Evolutionary conservation across 352 stramenopile genomes (phyloP).

Genomic region (Pythium apleroticum): DNA sequence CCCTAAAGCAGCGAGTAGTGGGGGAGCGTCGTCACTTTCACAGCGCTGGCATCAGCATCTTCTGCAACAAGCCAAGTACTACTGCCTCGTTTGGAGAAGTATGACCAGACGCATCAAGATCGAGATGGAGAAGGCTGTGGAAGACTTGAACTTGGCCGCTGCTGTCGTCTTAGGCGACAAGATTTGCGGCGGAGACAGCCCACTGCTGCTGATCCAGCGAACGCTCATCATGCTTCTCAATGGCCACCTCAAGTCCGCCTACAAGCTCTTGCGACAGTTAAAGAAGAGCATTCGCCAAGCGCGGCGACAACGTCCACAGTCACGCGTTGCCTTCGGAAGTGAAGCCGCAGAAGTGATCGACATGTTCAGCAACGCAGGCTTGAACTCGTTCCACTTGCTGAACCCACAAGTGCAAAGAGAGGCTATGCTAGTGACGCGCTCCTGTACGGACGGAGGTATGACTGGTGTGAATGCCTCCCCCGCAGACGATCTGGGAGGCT

Average conservation of each 20-base stretch:
- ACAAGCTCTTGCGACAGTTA: conserved; percentile 47
- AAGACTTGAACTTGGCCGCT: conserved; percentile 52
- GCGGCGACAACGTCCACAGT: conserved; percentile 4
- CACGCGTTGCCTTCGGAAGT: background rate
- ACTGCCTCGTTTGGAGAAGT: conserved; percentile 54
- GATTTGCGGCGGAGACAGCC: conserved; percentile 20
- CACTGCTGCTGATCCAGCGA: conserved; percentile 43
- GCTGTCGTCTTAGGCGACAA: conserved; percentile 31
- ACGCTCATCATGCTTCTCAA: conserved; percentile 58
- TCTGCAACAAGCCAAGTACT: conserved; percentile 43
- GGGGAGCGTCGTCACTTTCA: conserved; percentile 22
- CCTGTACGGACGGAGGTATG: background rate
- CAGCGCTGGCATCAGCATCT: conserved; percentile 38
- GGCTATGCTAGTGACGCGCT: conserved; percentile 14
- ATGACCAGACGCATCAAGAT: conserved; percentile 42
- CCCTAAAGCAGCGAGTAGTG: background rate
- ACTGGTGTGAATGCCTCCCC: background rate
- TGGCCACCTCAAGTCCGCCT: conserved; percentile 47
- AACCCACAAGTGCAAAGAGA: conserved; percentile 33
- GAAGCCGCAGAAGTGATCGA: conserved; percentile 33
- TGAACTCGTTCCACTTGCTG: conserved; percentile 50
- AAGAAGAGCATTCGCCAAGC: conserved; percentile 26
- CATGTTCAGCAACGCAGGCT: conserved; percentile 45
- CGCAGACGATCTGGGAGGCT: background rate
- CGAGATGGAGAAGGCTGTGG: conserved; percentile 49